Evolutionary conservation across 495 filamentous ascomycete species (phyloP).

Genomic region (Chaetomium cochliodes): DNA sequence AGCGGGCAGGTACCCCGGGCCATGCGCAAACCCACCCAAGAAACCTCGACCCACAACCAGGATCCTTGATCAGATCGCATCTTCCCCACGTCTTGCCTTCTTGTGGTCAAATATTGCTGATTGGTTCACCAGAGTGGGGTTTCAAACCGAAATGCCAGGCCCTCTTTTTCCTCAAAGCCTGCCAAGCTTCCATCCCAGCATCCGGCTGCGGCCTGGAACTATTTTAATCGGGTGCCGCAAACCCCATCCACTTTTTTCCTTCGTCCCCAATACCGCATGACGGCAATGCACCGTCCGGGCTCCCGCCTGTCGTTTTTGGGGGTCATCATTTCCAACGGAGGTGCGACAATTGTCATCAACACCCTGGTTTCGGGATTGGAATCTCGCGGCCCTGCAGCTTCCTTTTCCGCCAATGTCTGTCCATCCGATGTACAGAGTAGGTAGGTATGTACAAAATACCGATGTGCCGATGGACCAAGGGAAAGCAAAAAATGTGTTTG

Average conservation of each 20-base stretch:
- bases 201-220: constrained; percentile 6
- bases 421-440: too few relatives aligned
- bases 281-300: constrained; percentile 9
- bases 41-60: background rate
- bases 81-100: constrained; percentile 5
- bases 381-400: too few relatives aligned
- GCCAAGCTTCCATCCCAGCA: background rate
- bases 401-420: too few relatives aligned
- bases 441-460: too few relatives aligned
- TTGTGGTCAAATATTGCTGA: background rate
- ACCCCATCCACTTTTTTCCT: too few relatives aligned
- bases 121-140: background rate
- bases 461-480: background rate
- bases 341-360: background rate
- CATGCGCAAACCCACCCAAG: too few relatives aligned
- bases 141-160: background rate
- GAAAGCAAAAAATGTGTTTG: background rate
- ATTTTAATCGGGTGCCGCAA: background rate
- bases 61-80: constrained; percentile 16
- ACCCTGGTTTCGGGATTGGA: background rate
- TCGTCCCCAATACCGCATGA: background rate
- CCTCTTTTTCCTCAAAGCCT: background rate
- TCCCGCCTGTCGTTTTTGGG: background rate
- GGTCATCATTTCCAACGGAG: too few relatives aligned
- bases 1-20: too few relatives aligned